Percentiles rank a stretch among this genome's conserved stretches.
These are phyloP conservation scores for Fusarium dlaminii DNA, from an alignment of 2,329 filamentous ascomycete species.

Conservation along the genomic window DNA sequence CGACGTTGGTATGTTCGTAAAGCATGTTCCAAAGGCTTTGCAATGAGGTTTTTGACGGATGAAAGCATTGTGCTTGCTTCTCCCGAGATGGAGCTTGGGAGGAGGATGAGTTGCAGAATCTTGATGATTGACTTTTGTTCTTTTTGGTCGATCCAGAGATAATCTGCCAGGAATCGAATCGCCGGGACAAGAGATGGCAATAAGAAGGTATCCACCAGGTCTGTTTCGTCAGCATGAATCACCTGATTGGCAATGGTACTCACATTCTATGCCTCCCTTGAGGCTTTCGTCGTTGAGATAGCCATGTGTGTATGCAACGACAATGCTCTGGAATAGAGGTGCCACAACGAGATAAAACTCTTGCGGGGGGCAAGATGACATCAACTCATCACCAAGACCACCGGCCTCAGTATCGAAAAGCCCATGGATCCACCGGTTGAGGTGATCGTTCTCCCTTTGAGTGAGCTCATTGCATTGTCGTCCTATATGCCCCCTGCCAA, in stretches of 20 bases:
- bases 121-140: slow-evolving; percentile 76
- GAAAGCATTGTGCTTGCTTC: slow-evolving; percentile 77
- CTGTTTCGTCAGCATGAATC: slow-evolving; percentile 50
- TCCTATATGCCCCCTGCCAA: slow-evolving; percentile 67
- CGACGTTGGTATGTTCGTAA: slow-evolving; percentile 73
- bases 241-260: slow-evolving; percentile 43
- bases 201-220: slow-evolving; percentile 81
- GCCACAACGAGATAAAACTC: slow-evolving; percentile 84
- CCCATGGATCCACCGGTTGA: slow-evolving; percentile 79
- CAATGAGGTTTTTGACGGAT: slow-evolving; percentile 76
- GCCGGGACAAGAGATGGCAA: slow-evolving; percentile 81
- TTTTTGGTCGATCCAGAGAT: slow-evolving; percentile 72
- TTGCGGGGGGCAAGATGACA: slow-evolving; percentile 83
- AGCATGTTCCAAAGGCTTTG: slow-evolving; percentile 73
- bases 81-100: slow-evolving; percentile 73
- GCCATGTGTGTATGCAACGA: slow-evolving; percentile 73
- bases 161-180: slow-evolving; percentile 74
- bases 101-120: slow-evolving; percentile 77
- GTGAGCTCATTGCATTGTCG: slow-evolving; percentile 68
- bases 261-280: slow-evolving; percentile 80
- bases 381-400: slow-evolving; percentile 80
- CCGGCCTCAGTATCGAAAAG: slow-evolving; percentile 79
- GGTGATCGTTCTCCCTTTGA: slow-evolving; percentile 70
- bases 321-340: slow-evolving; percentile 78
- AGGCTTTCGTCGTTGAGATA: slow-evolving; percentile 74